A percentile compares a stretch with the other conserved stretches of the same genome.
phyloP scores from a whole-genome alignment of 1,284 basidiomycete genomes.

The Sporisorium sorghi region DNA sequence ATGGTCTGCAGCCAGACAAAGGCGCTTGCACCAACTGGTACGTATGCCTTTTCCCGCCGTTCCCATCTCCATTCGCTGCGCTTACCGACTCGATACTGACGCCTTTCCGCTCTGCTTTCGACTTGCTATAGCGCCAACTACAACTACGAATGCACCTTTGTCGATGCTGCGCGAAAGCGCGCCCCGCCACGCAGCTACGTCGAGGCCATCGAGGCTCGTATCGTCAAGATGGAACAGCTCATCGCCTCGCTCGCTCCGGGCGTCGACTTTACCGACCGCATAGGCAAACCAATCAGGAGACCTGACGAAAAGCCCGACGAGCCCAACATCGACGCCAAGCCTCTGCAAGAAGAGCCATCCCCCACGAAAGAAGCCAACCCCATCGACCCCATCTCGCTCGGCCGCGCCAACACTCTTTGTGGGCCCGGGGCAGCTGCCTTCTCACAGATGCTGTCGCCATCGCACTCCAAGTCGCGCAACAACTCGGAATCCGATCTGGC shows the following conservation, averaged over 20 bases:
- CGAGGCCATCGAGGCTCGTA: constrained; percentile 63
- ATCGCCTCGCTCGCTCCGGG: constrained; percentile 54
- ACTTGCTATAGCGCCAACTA: constrained; percentile 43
- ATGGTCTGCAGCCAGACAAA: constrained; percentile 58
- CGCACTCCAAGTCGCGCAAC: constrained; percentile 30
- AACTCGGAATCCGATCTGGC: constrained; percentile 13
- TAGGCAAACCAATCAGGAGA: constrained; percentile 57
- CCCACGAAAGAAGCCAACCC: neutral
- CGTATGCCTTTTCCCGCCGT: neutral
- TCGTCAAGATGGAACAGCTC: constrained; percentile 58
- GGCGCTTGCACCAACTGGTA: constrained; percentile 58
- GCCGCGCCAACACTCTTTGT: constrained; percentile 22
- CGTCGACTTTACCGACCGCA: constrained; percentile 59
- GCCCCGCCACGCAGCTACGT: constrained; percentile 55
- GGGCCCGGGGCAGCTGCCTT: constrained; percentile 6
- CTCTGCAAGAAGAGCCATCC: neutral
- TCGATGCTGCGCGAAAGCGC: constrained; percentile 54
- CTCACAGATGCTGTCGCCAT: constrained; percentile 35
- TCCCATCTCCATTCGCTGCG: neutral
- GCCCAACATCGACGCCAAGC: neutral
- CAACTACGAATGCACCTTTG: constrained; percentile 62
- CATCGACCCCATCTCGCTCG: neutral
- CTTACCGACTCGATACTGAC: neutral
- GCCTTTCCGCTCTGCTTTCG: neutral
- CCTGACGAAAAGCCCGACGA: constrained; percentile 57